Evolutionary conservation across 2,329 filamentous ascomycete species (phyloP).

Genomic region (Hyphodiscus sp.): DNA sequence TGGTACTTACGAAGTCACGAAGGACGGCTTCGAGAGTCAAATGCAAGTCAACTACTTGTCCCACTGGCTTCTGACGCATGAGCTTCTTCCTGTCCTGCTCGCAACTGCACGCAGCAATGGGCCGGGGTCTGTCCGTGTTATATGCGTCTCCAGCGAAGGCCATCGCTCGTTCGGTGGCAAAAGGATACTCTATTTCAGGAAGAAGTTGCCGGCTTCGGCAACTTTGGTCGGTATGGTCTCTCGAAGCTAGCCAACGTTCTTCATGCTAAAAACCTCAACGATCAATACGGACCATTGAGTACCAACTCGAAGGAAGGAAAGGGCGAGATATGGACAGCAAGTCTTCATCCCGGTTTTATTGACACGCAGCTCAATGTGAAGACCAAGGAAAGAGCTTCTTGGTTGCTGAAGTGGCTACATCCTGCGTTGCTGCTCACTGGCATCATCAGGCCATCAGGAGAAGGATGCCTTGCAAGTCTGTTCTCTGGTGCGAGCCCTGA

Average conservation of each 20-base stretch:
- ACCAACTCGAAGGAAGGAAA: conserved; percentile 4
- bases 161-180: conserved; percentile 10
- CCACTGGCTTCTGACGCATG: conserved; percentile 24
- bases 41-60: conserved; percentile 32
- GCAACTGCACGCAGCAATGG: conserved; percentile 9
- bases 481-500: conserved; percentile 14
- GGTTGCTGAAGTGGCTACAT: conserved; percentile 11
- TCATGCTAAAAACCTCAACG: conserved; percentile 12
- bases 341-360: conserved; percentile 16
- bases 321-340: conserved; percentile 14
- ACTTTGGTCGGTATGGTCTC: conserved; percentile 11
- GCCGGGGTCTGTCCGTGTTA: conserved; percentile 11
- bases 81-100: conserved; percentile 11
- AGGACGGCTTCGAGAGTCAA: conserved; percentile 31
- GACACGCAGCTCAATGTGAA: conserved; percentile 12
- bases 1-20: conserved; percentile 29
- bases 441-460: conserved; percentile 9
- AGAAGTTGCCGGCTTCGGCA: conserved; percentile 4
- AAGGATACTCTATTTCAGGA: conserved; percentile 6
- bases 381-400: conserved; percentile 3
- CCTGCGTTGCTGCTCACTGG: conserved; percentile 4
- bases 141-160: conserved; percentile 13
- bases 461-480: conserved; percentile 11
- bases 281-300: conserved; percentile 12
- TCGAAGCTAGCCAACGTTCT: conserved; percentile 18